Conservation (phyloP, 805 yeast species). For the Suhomyces vadensis region DNA sequence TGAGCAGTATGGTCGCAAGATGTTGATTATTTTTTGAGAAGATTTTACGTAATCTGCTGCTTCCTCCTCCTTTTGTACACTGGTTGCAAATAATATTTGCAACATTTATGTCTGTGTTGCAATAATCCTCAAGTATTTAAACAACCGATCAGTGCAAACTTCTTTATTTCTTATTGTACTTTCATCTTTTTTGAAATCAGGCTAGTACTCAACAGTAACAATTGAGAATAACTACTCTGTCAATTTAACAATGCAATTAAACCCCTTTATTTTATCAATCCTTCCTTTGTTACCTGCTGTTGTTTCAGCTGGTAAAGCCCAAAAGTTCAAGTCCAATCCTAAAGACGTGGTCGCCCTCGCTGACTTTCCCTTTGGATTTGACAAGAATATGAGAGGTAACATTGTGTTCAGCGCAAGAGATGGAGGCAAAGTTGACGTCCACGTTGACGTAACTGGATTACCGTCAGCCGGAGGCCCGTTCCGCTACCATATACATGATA, state of each 20-base stretch:
- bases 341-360: constrained; percentile 55
- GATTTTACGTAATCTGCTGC: too few relatives aligned
- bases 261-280: background rate
- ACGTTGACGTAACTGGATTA: constrained; percentile 68
- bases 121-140: background rate
- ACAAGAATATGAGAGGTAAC: constrained; percentile 37
- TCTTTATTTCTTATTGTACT: too few relatives aligned
- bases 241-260: background rate
- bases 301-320: constrained; percentile 40
- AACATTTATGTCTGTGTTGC: constrained; percentile 2
- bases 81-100: constrained; percentile 4
- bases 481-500: constrained; percentile 65
- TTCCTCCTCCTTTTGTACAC: background rate
- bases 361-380: constrained; percentile 50
- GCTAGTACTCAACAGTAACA: too few relatives aligned
- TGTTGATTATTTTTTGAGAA: too few relatives aligned
- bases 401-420: constrained; percentile 58
- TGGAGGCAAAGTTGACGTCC: constrained; percentile 63
- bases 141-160: background rate
- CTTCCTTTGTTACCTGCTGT: background rate
- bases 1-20: too few relatives aligned
- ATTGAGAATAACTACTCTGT: too few relatives aligned
- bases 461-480: constrained; percentile 70
- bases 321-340: constrained; percentile 51
- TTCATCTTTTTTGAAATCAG: too few relatives aligned